Evolutionary conservation across 257 asterid species (phyloP).

Genomic region (Forsythia suspensa): DNA sequence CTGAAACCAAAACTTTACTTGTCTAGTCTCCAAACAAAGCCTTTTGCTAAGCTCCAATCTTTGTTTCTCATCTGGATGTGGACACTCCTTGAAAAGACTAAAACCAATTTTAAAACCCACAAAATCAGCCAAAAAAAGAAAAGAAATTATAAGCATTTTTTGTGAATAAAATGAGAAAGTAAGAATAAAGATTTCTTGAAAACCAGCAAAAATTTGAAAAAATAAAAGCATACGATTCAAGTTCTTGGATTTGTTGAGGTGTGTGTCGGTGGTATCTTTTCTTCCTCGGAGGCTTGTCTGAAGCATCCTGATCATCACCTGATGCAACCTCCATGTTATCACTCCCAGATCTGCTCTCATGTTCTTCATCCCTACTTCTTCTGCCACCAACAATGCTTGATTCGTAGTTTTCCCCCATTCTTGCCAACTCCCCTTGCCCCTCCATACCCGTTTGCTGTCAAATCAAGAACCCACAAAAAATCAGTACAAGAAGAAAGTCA

Average conservation of each 20-base stretch:
- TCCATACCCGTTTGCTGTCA: constrained; percentile 77
- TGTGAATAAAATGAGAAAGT: neutral
- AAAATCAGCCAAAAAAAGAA: neutral
- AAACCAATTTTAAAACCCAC: neutral
- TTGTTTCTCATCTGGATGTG: constrained; percentile 67
- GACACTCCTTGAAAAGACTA: constrained; percentile 60
- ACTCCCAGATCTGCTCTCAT: constrained; percentile 97
- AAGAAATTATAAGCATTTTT: neutral
- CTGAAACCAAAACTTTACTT: constrained; percentile 72
- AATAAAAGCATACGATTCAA: constrained; percentile 11
- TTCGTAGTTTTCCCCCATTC: constrained; percentile 55
- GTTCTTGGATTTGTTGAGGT: constrained; percentile 89
- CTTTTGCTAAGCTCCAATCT: constrained; percentile 55
- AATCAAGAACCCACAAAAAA: constrained; percentile 3
- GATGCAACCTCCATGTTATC: constrained; percentile 85
- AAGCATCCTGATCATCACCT: constrained; percentile 78
- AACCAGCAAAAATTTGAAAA: neutral
- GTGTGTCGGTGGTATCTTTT: constrained; percentile 98
- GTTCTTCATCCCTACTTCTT: constrained; percentile 81
- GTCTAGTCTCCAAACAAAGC: constrained; percentile 58
- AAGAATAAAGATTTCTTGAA: neutral
- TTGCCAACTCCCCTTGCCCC: constrained; percentile 64
- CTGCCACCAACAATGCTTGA: constrained; percentile 44
- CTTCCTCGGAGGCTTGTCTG: constrained; percentile 79
- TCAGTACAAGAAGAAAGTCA: neutral